Evolutionary conservation across 768 basidiomycete species (phyloP), one percentile per base, ranked within the genome.

Genomic region (Termitomyces sp.): DNA sequence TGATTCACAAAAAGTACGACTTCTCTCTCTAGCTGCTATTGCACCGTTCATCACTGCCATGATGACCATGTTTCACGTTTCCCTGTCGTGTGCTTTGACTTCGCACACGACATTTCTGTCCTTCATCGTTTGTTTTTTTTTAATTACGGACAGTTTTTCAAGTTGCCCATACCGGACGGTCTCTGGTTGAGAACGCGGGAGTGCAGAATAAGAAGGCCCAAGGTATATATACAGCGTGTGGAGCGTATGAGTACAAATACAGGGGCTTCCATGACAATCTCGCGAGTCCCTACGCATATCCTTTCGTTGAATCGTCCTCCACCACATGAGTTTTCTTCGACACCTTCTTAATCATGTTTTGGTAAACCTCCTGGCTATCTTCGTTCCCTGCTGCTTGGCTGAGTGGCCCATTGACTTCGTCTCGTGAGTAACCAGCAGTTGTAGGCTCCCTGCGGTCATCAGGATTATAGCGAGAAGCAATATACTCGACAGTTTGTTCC

Each of bases 351-450:
- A 62, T 43, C 0, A 61, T 50, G 22, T 61, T 66, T 48, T 61
- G 43, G 18, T 60, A 49, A 34, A 58, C 54, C 26, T 64, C 63
- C 22, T 62, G 61, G 8, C 26, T 27, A 20, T 66, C 65, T 33
- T 64, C 73, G 9, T 68, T 70, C n/a, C 72, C 73, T 43, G 65
- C 36, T 0, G 77, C 76, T 24, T 64, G 63, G 6, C 71, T 66
- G 5, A 83, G 71, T 1, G 82, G 82, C 6, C 82, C 82, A 20
- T 65, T 62, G 12, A 83, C 80, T 58, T 76, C 72, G 54, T 83
- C 82, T 36, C 68, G 70, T 42, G 65, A 43, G 54, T 79, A 79
- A 37, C 65, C 64, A 0, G 79, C 76, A 4, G 67, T 71, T 0
- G 74, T 76, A 10, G 76, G 71, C 10, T 57, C 64, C 16, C 61